Base-by-base conservation (phyloP, 768 basidiomycete species). In the Boletus insuetus region DNA sequence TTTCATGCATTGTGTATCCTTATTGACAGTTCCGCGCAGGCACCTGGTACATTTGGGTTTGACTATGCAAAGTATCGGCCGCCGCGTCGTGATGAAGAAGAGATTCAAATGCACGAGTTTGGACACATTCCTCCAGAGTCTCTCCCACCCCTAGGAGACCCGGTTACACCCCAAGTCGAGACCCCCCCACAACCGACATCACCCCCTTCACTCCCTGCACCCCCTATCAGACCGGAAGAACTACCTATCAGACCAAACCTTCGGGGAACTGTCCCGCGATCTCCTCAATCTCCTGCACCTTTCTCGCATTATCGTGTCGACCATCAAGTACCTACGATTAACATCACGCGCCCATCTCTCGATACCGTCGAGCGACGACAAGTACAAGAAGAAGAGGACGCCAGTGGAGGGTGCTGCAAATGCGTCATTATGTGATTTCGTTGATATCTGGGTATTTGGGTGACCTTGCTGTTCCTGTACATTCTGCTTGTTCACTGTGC, bases 31-130 rank as follows among this genome's bases (percentile, higher is more conserved):
- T 20, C 55, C 45, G 7, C 44, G 26, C 54, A 90, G 89, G 87
- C 89, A 17, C 88, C 91, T 10, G 90, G 90, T 19, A 91, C 89
- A 42, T 93, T 93, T 69, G 89, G 85, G 5, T 92, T 77, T 66
- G 86, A 91, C 63, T 79, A 82, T 51, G 75, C 84, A 8, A 93
- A 91, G 70, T 84, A 86, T 62, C 82, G 84, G 9, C 76, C 77
- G 11, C 74, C 75, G 56, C 77, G 73, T 45, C 64, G 54, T 20
- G 73, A 72, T 31, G 71, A 71, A 49, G 77, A 79, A 49, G 77
- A 79, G 64, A 84, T 87, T 46, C 78, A 77, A 19, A 82, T 88
- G 84, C 78, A 82, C 63, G 87, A 89, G 59, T 86, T 90, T 64
- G 86, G 86, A 19, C 59, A 64, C 24, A 74, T 69, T 37, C 74